Percentiles rank a stretch among this genome's conserved stretches.
phyloP scores from a whole-genome alignment of 352 stramenopile species.

The Phytophthora sojae region DNA sequence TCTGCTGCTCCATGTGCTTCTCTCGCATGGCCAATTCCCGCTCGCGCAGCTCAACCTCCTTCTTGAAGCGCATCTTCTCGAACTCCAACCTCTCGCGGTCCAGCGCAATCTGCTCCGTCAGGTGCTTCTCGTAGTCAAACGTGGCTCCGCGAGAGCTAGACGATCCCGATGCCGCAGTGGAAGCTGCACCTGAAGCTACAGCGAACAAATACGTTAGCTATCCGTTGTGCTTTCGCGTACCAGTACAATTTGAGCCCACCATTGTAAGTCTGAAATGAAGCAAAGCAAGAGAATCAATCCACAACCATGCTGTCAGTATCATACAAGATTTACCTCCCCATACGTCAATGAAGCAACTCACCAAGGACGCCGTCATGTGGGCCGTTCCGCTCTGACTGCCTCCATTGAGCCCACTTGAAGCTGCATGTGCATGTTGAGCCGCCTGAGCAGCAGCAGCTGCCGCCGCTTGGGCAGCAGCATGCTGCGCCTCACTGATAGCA shows the following conservation, averaged over 20 bases:
- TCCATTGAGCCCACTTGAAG: conserved; percentile 23
- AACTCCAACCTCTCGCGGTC: conserved; percentile 80
- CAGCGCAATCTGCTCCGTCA: conserved; percentile 73
- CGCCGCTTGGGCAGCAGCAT: conserved; percentile 31
- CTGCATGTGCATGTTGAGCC: conserved; percentile 15
- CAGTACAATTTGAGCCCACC: conserved; percentile 15
- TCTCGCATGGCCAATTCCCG: conserved; percentile 68
- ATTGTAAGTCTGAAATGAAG: conserved; percentile 31
- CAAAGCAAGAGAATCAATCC: conserved; percentile 3
- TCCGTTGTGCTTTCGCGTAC: not conserved
- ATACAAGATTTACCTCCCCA: not conserved
- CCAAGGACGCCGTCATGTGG: conserved; percentile 54
- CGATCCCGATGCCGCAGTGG: conserved; percentile 13
- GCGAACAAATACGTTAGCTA: not conserved
- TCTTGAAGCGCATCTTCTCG: conserved; percentile 77
- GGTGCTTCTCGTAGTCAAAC: conserved; percentile 85
- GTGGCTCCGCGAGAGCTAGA: conserved; percentile 33
- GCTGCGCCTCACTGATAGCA: conserved; percentile 44
- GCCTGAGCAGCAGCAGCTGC: conserved; percentile 10
- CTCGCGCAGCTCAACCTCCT: conserved; percentile 77
- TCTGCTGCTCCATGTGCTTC: conserved; percentile 72
- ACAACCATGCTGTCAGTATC: not conserved
- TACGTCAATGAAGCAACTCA: conserved; percentile 28
- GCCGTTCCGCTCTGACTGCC: conserved; percentile 18
- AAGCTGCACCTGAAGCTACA: conserved; percentile 22